Percentiles rank a stretch among this genome's conserved stretches.
Evolutionary conservation across 1,139 yeast genomes (phyloP).

Genomic region (Yamadazyma dushanensis): DNA sequence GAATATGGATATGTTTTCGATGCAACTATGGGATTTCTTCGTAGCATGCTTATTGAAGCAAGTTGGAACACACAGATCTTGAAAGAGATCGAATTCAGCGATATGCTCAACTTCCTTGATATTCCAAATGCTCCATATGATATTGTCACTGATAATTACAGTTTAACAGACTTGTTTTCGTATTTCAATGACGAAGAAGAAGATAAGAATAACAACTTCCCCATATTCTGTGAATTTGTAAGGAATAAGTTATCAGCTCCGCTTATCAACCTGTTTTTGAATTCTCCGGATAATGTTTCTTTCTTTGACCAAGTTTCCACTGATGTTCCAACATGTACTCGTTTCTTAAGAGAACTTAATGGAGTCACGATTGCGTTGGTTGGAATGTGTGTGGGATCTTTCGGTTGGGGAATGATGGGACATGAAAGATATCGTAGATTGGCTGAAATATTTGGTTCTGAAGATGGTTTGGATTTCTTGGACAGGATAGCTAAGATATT

Average conservation of each 20-base stretch:
- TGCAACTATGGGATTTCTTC: conserved; percentile 45
- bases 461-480: conserved; percentile 25
- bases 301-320: conserved; percentile 31
- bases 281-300: conserved; percentile 18
- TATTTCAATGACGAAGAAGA: conserved; percentile 47
- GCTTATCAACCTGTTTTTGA: conserved; percentile 20
- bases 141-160: conserved; percentile 55
- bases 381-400: conserved; percentile 23
- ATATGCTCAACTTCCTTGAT: conserved; percentile 45
- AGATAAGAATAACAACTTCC: conserved; percentile 35
- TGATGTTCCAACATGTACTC: conserved; percentile 24
- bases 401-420: conserved; percentile 51
- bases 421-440: conserved; percentile 50
- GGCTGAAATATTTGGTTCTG: conserved; percentile 42
- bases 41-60: conserved; percentile 48
- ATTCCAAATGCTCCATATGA: conserved; percentile 61
- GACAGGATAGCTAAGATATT: conserved; percentile 43
- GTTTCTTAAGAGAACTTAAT: conserved; percentile 34
- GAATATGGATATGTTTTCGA: conserved; percentile 47
- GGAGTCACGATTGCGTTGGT: conserved; percentile 35
- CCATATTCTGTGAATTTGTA: conserved; percentile 20
- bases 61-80: conserved; percentile 50
- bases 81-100: conserved; percentile 38
- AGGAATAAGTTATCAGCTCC: conserved; percentile 16
- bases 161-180: conserved; percentile 53